A percentile compares a stretch with the other conserved stretches of the same genome.
phyloP scores from a whole-genome alignment of 2,329 filamentous ascomycete species.

The Cladosporium cucumerinum region DNA sequence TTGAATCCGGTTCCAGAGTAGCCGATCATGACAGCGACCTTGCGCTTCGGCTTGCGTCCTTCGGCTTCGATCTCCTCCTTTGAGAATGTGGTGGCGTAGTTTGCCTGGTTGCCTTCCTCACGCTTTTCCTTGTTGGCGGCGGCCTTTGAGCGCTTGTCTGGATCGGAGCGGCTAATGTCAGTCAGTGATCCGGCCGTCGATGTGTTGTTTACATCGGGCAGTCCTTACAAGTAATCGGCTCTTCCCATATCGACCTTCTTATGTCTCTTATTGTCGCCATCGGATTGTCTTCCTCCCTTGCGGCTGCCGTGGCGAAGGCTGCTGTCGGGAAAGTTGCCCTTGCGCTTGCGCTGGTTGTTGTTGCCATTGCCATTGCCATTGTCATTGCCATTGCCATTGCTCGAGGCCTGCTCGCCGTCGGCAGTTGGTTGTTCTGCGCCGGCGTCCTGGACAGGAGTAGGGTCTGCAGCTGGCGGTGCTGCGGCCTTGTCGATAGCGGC shows the following conservation, averaged over 20 bases:
- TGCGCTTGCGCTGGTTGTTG: constrained; percentile 27
- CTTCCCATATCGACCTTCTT: constrained; percentile 67
- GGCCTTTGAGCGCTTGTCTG: constrained; percentile 48
- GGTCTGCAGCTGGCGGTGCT: constrained; percentile 15
- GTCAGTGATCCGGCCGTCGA: constrained; percentile 37
- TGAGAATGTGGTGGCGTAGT: constrained; percentile 49
- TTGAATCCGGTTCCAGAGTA: constrained; percentile 96
- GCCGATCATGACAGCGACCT: constrained; percentile 91
- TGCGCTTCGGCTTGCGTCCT: constrained; percentile 84
- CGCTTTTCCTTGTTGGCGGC: constrained; percentile 44
- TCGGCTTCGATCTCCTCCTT: constrained; percentile 86
- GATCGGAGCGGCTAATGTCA: constrained; percentile 39
- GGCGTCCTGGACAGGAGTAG: background rate
- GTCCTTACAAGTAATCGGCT: constrained; percentile 60
- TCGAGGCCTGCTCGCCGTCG: constrained; percentile 9
- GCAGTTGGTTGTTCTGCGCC: constrained; percentile 15
- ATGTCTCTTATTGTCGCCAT: constrained; percentile 36
- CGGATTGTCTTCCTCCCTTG: constrained; percentile 23
- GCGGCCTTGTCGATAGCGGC: constrained; percentile 22
- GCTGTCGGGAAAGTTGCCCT: constrained; percentile 28
- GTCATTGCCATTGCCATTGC: constrained; percentile 20
- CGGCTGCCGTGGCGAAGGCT: constrained; percentile 24
- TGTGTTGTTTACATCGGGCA: background rate
- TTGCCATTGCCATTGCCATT: constrained; percentile 20
- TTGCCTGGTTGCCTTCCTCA: constrained; percentile 40